Evolutionary conservation across 2,329 filamentous ascomycete species (phyloP), one percentile per base, ranked within the genome.

Genomic region (Paraphoma sp.): DNA sequence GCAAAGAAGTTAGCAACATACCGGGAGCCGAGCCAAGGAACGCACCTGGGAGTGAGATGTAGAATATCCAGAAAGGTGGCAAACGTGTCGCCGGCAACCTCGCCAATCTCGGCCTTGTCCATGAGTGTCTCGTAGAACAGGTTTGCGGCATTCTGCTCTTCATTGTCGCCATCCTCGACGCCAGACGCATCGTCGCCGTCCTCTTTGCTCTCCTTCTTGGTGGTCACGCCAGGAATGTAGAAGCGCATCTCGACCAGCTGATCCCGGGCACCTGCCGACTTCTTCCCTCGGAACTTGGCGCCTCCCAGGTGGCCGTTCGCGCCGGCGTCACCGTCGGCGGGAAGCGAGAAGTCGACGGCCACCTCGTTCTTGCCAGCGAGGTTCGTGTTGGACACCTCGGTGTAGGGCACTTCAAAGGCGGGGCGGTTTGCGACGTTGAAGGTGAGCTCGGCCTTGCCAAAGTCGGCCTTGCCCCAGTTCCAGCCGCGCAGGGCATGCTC

Each of bases 391-490:
- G 91, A 93, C 67, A 99, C 96, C 77, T 99, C 95, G 45, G 93
- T 91, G 81, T 98, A 99, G 11, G 96, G 93, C 5, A 99, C 89
- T 78, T 98, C 95, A 77, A 99, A 99, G 5, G 94, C 92, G 3
- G 95, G 95, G 69, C 93, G 88, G 78, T 97, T 99, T 75, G 96
- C 93, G 38, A 99, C 95, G 76, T 93, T 98, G 83, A 99, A 99
- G 30, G 91, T 87, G 53, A 99, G 86, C 81, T 99, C 95, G 52
- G 93, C 90, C 79, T 98, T 97, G 59, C 90, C 89, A 75, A 99
- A 97, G 71, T 99, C 95, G 63, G 92, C 92, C 80, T 98, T 99
- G 71, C 95, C 95, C 96, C 95, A 99, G 77, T 99, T 99, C 95
- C 95, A 99, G 54, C 95, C 95, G 67, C 95, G 88, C 56, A 99